These are phyloP conservation scores for Mycena floridula DNA, from an alignment of 768 basidiomycete genomes.

Conservation along the genomic window DNA sequence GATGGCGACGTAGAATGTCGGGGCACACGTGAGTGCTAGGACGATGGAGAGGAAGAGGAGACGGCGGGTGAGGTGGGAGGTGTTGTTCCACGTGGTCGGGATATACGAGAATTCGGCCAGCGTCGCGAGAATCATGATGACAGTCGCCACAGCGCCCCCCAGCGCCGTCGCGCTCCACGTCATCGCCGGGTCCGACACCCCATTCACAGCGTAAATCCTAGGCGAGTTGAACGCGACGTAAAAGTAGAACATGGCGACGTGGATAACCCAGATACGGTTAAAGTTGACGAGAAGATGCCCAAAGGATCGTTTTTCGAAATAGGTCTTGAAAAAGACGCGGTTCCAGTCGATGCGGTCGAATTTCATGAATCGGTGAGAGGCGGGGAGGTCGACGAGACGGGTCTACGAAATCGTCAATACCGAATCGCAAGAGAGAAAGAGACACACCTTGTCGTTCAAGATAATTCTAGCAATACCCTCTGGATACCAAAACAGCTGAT, in stretches of 20 bases:
- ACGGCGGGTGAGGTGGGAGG: constrained; percentile 90
- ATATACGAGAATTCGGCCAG: constrained; percentile 96
- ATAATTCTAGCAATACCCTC: constrained; percentile 94
- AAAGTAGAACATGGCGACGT: constrained; percentile 91
- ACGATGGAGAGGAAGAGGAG: constrained; percentile 86
- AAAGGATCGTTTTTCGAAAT: constrained; percentile 95
- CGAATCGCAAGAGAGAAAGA: background rate
- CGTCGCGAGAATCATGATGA: constrained; percentile 95
- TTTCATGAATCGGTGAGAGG: constrained; percentile 91
- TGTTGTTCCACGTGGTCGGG: constrained; percentile 99
- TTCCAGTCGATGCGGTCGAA: constrained; percentile 98
- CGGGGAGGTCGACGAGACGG: constrained; percentile 85
- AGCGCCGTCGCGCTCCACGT: constrained; percentile 91
- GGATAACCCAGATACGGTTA: constrained; percentile 99
- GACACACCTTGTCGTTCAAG: constrained; percentile 74
- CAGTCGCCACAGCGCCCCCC: constrained; percentile 91
- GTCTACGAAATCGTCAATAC: constrained; percentile 45
- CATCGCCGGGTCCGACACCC: constrained; percentile 66
- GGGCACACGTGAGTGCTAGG: constrained; percentile 85
- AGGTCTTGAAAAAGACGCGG: constrained; percentile 97
- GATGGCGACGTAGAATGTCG: constrained; percentile 91
- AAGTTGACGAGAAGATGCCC: constrained; percentile 98
- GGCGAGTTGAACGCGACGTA: constrained; percentile 95
- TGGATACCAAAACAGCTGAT: constrained; percentile 99
- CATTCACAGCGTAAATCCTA: constrained; percentile 62